A percentile compares a stretch with the other conserved stretches of the same genome.
These are phyloP conservation scores for Penicillium robsamsonii DNA, from an alignment of 495 filamentous ascomycete species.

Conservation along the genomic window DNA sequence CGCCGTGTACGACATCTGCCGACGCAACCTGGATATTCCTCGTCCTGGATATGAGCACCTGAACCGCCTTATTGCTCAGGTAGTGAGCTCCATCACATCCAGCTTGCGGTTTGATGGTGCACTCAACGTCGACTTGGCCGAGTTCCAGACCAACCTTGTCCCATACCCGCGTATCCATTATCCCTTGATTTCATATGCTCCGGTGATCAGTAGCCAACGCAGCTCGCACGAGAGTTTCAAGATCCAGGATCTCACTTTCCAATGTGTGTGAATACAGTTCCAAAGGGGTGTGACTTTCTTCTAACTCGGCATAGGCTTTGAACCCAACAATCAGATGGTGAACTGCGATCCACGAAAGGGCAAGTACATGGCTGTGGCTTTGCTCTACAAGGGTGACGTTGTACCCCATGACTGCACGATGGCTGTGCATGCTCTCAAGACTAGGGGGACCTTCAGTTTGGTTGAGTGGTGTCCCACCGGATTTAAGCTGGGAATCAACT, in stretches of 20 bases:
- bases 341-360: constrained; percentile 88
- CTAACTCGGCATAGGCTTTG: constrained; percentile 58
- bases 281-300: constrained; percentile 5
- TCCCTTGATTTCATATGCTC: constrained; percentile 84
- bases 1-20: constrained; percentile 90
- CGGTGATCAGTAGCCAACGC: constrained; percentile 77
- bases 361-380: constrained; percentile 92
- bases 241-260: constrained; percentile 81
- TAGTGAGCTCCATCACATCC: constrained; percentile 88
- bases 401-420: constrained; percentile 80
- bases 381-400: constrained; percentile 87
- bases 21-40: constrained; percentile 82
- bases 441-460: constrained; percentile 84
- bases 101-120: constrained; percentile 88
- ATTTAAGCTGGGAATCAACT: constrained; percentile 94
- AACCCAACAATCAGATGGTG: constrained; percentile 96
- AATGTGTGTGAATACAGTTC: constrained; percentile 56
- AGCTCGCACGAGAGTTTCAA: constrained; percentile 90
- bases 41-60: constrained; percentile 84
- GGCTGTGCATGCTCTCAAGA: constrained; percentile 72
- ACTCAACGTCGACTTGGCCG: constrained; percentile 88
- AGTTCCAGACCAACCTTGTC: constrained; percentile 94
- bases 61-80: constrained; percentile 87
- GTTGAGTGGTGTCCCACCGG: constrained; percentile 97
- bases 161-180: constrained; percentile 92